Percentiles rank a stretch among this genome's conserved stretches.
Evolutionary conservation across 768 basidiomycete genomes (phyloP).

Genomic region (Psilocybe sp.): DNA sequence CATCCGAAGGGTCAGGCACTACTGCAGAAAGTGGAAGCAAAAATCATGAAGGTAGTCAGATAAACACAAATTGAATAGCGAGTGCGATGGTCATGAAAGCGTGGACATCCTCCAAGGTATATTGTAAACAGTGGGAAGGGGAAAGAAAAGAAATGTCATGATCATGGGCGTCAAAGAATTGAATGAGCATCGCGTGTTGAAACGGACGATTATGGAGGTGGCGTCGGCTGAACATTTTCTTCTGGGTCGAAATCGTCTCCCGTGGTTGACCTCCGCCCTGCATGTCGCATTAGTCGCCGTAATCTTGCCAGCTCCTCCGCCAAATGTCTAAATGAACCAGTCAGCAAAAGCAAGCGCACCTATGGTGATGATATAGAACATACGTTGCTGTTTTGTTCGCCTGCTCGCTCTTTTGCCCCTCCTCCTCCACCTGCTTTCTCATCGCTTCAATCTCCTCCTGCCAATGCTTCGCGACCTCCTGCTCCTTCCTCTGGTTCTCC

Average conservation of each 20-base stretch:
- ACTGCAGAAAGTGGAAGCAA: too few species aligned
- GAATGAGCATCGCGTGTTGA: too few species aligned
- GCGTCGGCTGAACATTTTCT: slow-evolving; percentile 3
- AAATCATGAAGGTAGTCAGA: too few species aligned
- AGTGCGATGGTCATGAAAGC: too few species aligned
- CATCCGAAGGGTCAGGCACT: too few species aligned
- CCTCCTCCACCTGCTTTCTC: slow-evolving; percentile 51
- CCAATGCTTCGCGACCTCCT: slow-evolving; percentile 63
- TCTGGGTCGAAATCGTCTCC: slow-evolving; percentile 5
- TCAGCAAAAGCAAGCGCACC: slow-evolving; percentile 5
- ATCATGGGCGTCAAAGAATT: too few species aligned
- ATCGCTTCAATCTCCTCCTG: slow-evolving; percentile 52
- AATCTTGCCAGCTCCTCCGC: slow-evolving; percentile 65
- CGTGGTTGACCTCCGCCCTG: slow-evolving; percentile 26
- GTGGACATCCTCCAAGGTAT: too few species aligned
- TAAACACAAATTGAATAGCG: too few species aligned
- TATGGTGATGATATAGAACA: slow-evolving; percentile 4
- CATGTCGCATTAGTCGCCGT: slow-evolving; percentile 68
- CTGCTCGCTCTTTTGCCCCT: slow-evolving; percentile 51
- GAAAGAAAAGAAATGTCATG: too few species aligned
- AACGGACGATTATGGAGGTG: slow-evolving; percentile 11
- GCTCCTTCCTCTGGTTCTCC: slow-evolving; percentile 45
- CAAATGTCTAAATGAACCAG: slow-evolving; percentile 40
- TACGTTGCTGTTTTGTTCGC: slow-evolving; percentile 64
- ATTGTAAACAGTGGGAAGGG: too few species aligned